A percentile compares a stretch with the other conserved stretches of the same genome.
These are phyloP conservation scores for Retiboletus fuscus DNA, from an alignment of 1,284 basidiomycete species.

Conservation along the genomic window DNA sequence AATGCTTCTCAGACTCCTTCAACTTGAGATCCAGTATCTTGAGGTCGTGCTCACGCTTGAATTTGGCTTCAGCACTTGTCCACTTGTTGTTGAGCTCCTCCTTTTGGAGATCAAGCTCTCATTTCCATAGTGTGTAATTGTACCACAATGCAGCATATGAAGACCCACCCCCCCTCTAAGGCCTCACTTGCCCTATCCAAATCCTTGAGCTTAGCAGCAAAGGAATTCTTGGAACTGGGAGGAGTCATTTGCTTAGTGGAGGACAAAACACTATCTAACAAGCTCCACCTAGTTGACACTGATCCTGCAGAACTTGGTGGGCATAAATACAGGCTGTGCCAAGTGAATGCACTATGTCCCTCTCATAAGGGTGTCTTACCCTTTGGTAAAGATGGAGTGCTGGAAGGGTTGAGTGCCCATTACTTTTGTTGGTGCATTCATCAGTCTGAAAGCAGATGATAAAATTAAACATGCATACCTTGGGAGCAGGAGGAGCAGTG, in stretches of 20 bases:
- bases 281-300: not conserved
- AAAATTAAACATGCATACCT: not conserved
- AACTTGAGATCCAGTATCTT: not conserved
- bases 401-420: not conserved
- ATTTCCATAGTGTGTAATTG: not conserved
- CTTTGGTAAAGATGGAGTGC: not conserved
- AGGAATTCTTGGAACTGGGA: not conserved
- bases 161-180: not conserved
- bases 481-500: too few relatives aligned
- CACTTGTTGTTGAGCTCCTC: not conserved
- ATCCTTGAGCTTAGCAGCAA: slow-evolving; percentile 8
- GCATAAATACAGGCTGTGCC: not conserved
- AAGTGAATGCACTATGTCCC: not conserved
- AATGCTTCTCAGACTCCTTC: not conserved
- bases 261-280: not conserved
- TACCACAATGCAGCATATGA: not conserved
- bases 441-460: not conserved
- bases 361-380: not conserved
- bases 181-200: slow-evolving; percentile 6
- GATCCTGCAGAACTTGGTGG: not conserved
- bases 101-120: slow-evolving; percentile 4
- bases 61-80: not conserved
- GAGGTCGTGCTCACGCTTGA: not conserved
- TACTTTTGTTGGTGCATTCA: not conserved
- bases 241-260: not conserved